phyloP scores from a whole-genome alignment of 306 rosid species.

The Arachis stenosperma region DNA sequence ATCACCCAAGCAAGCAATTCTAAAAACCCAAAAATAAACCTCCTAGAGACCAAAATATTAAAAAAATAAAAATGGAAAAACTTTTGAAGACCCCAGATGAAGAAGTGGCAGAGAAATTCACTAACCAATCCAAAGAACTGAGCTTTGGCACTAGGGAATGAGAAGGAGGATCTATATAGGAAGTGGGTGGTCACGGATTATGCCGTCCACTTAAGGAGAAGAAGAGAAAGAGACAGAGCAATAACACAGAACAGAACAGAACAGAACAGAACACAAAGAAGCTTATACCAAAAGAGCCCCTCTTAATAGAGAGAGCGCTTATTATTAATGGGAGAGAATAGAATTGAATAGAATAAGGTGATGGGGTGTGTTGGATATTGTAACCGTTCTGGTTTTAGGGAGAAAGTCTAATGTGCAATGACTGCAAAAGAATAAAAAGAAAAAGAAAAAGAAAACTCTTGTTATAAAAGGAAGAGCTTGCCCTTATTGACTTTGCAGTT shows the following conservation, averaged over 20 bases:
- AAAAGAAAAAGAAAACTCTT: neutral
- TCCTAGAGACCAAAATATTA: neutral
- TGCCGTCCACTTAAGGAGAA: conserved; percentile 20
- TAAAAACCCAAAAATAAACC: conserved; percentile 18
- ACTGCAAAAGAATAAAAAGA: conserved; percentile 8
- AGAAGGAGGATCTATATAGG: conserved; percentile 39
- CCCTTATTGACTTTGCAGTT: conserved; percentile 77
- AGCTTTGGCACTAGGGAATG: conserved; percentile 39
- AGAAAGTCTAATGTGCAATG: conserved; percentile 53
- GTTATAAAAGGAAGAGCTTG: conserved; percentile 45
- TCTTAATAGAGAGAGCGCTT: conserved; percentile 3
- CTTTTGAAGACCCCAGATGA: conserved; percentile 36
- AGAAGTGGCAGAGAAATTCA: conserved; percentile 37
- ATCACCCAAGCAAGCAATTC: conserved; percentile 45
- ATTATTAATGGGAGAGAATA: conserved; percentile 19
- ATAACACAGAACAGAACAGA: conserved; percentile 9
- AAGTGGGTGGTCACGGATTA: conserved; percentile 44
- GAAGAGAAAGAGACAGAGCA: conserved; percentile 35
- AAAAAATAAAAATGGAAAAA: neutral
- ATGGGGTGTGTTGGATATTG: conserved; percentile 1
- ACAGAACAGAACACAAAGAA: neutral
- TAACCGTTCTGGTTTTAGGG: conserved; percentile 38
- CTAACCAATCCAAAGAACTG: conserved; percentile 53
- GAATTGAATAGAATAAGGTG: neutral
- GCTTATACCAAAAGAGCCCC: conserved; percentile 8